Evolutionary conservation across 2,329 filamentous ascomycete species (phyloP), one percentile per base, ranked within the genome.

Genomic region (Byssoonygena ceratinophila): DNA sequence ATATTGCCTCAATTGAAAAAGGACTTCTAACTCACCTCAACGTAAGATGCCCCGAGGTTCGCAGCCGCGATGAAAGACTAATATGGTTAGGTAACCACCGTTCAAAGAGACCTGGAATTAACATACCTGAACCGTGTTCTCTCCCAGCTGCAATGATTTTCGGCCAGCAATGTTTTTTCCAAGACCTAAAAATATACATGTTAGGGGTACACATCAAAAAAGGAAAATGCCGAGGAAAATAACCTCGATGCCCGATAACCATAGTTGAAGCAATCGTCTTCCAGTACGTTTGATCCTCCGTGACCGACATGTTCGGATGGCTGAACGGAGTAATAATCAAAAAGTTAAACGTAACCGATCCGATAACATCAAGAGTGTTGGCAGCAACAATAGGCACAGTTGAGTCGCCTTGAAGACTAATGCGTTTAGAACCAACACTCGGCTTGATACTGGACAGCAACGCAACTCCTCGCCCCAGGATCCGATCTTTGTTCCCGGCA

Each of bases 331-430:
- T 97, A 60, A 98, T 89, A 63, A 97, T 80, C 29, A 95, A 73
- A 66, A 97, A 97, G 68, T 96, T 96, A 76, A 98, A 98, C 62
- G 94, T 95, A 59, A 98, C 87, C 0, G 84, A 82, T 14, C 92
- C 94, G 59, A 98, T 96, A 8, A 97, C 83, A 55, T 97, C 91
- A 31, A 97, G 73, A 11, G 80, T 84, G 55, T 79, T 87, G 32
- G 83, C 83, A 29, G 86, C 86, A 63, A 97, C 78, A 57, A 98
- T 92, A 0, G 92, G 92, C 8, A 98, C 85, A 55, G 85, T 91
- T 34, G 94, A 80, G 63, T 97, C 92, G 18, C 90, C 90, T 67
- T 96, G 89, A 7, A 98, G 74, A 51, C 85, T 91, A 74, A 92
- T 92, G n/a, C 89, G 81, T 62, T 91, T 87, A 4, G 83, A 81